These are phyloP conservation scores for Castanea mollissima DNA, from an alignment of 306 rosid species.

Conservation along the genomic window DNA sequence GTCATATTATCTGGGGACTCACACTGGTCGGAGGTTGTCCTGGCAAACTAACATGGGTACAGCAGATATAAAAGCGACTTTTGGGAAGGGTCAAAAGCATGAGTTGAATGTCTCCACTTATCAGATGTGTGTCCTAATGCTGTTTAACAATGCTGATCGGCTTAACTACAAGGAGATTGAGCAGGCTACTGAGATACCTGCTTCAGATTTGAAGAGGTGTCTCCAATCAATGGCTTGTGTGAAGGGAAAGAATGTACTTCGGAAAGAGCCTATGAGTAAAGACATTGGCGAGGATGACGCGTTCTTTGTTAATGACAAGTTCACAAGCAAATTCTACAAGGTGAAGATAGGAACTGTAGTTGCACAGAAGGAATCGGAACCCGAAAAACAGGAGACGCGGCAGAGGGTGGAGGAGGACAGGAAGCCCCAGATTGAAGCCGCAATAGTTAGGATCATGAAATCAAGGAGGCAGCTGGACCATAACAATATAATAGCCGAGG, in stretches of 20 bases:
- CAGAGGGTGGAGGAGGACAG: slow-evolving; percentile 85
- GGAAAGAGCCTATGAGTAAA: slow-evolving; percentile 82
- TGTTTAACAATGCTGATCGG: slow-evolving; percentile 66
- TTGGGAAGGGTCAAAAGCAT: slow-evolving; percentile 76
- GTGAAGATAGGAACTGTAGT: slow-evolving; percentile 86
- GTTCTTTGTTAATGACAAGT: slow-evolving; percentile 68
- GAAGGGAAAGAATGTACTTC: slow-evolving; percentile 80
- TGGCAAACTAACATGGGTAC: slow-evolving; percentile 92
- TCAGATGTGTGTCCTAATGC: slow-evolving; percentile 90
- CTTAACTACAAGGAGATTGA: slow-evolving; percentile 75
- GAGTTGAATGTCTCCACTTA: slow-evolving; percentile 83
- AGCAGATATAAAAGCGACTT: slow-evolving; percentile 76
- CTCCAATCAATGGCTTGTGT: slow-evolving; percentile 85
- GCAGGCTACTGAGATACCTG: slow-evolving; percentile 74
- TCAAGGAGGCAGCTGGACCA: slow-evolving; percentile 72
- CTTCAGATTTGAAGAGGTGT: slow-evolving; percentile 74
- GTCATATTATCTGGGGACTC: slow-evolving; percentile 75
- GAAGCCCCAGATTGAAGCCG: slow-evolving; percentile 86
- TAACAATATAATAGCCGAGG: slow-evolving; percentile 79
- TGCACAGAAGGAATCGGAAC: slow-evolving; percentile 82
- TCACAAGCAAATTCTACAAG: slow-evolving; percentile 65
- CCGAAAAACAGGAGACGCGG: slow-evolving; percentile 78
- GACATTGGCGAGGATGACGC: slow-evolving; percentile 75
- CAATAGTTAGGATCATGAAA: slow-evolving; percentile 84
- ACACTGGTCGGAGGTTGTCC: slow-evolving; percentile 72